phyloP scores from a whole-genome alignment of 2,329 filamentous ascomycete genomes.

The Arthroderma sp. region DNA sequence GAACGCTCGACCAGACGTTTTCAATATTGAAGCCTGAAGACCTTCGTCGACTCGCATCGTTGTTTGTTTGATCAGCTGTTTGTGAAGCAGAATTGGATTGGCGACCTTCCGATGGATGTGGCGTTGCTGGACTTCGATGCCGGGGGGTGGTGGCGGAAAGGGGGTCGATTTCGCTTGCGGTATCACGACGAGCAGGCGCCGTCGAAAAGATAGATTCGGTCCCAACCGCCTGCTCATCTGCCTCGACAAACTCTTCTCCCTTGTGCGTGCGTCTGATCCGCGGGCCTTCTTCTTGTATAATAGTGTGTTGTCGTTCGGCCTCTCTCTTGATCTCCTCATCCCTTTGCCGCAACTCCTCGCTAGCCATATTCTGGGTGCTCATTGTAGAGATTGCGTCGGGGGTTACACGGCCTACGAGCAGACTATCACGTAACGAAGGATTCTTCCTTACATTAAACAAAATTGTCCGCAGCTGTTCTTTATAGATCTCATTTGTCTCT shows the following conservation, averaged over 20 bases:
- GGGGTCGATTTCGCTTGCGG: slow-evolving; percentile 8
- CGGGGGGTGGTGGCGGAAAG: slow-evolving; percentile 13
- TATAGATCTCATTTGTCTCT: slow-evolving; percentile 43
- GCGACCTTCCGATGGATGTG: not conserved
- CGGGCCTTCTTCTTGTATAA: slow-evolving; percentile 62
- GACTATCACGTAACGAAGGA: slow-evolving; percentile 56
- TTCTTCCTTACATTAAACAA: slow-evolving; percentile 85
- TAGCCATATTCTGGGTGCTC: slow-evolving; percentile 81
- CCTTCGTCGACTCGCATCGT: slow-evolving; percentile 36
- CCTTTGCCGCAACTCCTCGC: slow-evolving; percentile 64
- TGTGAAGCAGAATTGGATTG: slow-evolving; percentile 17
- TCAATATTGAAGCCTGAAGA: slow-evolving; percentile 66
- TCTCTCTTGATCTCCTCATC: slow-evolving; percentile 43
- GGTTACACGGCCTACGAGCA: slow-evolving; percentile 60
- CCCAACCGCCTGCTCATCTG: slow-evolving; percentile 43
- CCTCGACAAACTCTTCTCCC: slow-evolving; percentile 79
- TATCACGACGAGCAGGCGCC: slow-evolving; percentile 32
- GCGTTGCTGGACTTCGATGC: not conserved
- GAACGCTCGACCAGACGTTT: slow-evolving; percentile 71
- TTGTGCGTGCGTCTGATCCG: slow-evolving; percentile 85
- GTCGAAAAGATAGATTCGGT: slow-evolving; percentile 37
- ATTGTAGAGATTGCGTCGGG: slow-evolving; percentile 73
- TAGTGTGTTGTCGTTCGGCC: slow-evolving; percentile 54
- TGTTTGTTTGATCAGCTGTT: slow-evolving; percentile 8
- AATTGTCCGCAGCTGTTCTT: slow-evolving; percentile 58